phyloP scores from a whole-genome alignment of 805 yeast genomes.

The Diddensiella transvaalensis region DNA sequence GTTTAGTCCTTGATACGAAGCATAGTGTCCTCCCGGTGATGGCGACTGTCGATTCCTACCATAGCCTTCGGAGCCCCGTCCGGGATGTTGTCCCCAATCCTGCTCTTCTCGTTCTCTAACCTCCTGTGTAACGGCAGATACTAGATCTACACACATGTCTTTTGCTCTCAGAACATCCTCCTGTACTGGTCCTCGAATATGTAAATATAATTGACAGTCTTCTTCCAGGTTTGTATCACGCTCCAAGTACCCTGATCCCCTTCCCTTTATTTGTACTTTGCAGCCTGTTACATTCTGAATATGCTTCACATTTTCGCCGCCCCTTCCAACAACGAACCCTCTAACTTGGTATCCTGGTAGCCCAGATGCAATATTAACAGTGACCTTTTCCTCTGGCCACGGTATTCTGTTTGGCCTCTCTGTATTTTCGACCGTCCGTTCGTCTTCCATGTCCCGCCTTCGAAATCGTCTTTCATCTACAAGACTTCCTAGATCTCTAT shows the following conservation, averaged over 20 bases:
- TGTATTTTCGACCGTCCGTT: constrained; percentile 1
- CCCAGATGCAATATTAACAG: constrained; percentile 15
- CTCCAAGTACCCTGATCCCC: constrained; percentile 35
- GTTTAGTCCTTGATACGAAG: constrained; percentile 13
- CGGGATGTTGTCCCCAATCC: neutral
- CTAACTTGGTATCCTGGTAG: constrained; percentile 31
- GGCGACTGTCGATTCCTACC: too few relatives aligned
- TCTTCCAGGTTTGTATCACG: constrained; percentile 30
- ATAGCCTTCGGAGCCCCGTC: too few relatives aligned
- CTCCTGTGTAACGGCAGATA: constrained; percentile 27
- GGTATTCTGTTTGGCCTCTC: constrained; percentile 1
- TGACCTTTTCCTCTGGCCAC: constrained; percentile 27
- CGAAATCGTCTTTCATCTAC: constrained; percentile 29
- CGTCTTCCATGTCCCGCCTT: constrained; percentile 20
- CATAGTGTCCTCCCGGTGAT: too few relatives aligned
- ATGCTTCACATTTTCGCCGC: constrained; percentile 36
- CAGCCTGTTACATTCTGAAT: constrained; percentile 32
- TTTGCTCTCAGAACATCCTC: constrained; percentile 27
- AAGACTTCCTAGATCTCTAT: constrained; percentile 27
- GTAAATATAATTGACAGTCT: constrained; percentile 32
- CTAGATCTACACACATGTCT: constrained; percentile 28
- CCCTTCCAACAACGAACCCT: constrained; percentile 34
- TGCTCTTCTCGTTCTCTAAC: constrained; percentile 11
- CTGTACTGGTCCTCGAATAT: constrained; percentile 27
- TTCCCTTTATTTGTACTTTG: constrained; percentile 35